Base-by-base conservation (phyloP, 2,329 filamentous ascomycete species). In the Fusarium buxicola region DNA sequence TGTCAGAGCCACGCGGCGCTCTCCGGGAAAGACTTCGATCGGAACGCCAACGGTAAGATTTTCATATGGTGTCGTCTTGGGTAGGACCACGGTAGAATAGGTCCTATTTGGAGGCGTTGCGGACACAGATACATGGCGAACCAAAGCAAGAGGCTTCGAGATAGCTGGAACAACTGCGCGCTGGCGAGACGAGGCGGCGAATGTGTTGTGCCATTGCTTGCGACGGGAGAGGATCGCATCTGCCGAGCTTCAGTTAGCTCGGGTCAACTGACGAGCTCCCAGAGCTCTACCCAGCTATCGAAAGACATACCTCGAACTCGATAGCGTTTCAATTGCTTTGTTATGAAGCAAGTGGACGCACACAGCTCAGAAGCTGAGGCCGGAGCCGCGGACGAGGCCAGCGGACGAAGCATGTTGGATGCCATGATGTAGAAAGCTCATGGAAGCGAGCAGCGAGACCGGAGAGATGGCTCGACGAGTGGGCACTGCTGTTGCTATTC, bases 1-100 rank as follows among this genome's bases (percentile, higher is more conserved):
- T 0, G 92, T 94, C 53, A 96, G 83, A 27, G 93, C 92, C 12
- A 96, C 92, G 46, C 93, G 90, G 36, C 90, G 88, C 78, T 97
- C 93, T 55, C 89, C 86, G 1, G 88, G 85, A 69, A 85, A 92
- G n/a, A 86, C 89, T 76, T 97, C 93, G 55, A 85, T 86, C 12
- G 92, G 92, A 5, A 95, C 86, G 55, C 92, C 92, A 43, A 97
- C 87, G 5, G 87, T 90, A 53, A 96, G 83, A 39, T 88, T 81
- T 16, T 84, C 80, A 75, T 93, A 96, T 1, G 92, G 91, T 3
- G 77, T 84, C 21, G 82, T 82, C 3, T 78, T 75, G 12, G 82
- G 72, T 5, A 75, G 73, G 27, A 70, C 70, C 36, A 68, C 67
- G 6, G 81, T 80, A 15, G 80, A 81, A 66, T 79, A 81, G 10